Evolutionary conservation across 2,329 filamentous ascomycete species (phyloP), one percentile per base, ranked within the genome.

Genomic region (Colletotrichum zoysiae): DNA sequence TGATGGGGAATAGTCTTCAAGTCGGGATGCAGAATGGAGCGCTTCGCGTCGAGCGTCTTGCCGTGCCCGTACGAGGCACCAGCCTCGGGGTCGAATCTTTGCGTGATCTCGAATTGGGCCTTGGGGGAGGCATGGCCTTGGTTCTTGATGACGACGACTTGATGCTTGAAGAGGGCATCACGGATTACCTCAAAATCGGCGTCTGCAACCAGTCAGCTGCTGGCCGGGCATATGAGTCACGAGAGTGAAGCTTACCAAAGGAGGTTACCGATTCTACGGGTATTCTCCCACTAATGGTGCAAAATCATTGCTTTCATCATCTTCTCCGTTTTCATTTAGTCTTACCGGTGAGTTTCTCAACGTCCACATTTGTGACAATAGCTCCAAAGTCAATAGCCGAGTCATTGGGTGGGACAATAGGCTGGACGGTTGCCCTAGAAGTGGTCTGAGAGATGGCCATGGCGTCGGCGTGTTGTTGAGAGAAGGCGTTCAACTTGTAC

Each of bases 1-100:
- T 95, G 93, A 76, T 93, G 90, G 0, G 93, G 92, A 53, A 95
- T 89, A 0, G 93, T 95, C 83, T 95, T 94, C 23, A 95, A 85
- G 76, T 95, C 93, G 0, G 93, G 93, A 78, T 95, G 92, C 23
- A 95, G 86, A 76, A 95, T 90, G 67, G 85, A 88, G 61, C 86
- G 87, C 79, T 87, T 86, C 35, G 83, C 83, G 76, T 94, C 92
- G 59, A 93, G 84, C 0, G 91, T 93, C 81, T 92, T 93, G 78
- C 92, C 93, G 78, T 95, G 93, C 20, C 93, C 93, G 80, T 95
- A 95, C 18, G 86, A 87, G 18, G 86, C 85, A 1, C 86, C 86
- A 7, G 88, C 87, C 3, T 84, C 77, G 0, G 92, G 92, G 76
- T 95, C 93, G 80, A 95, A 95, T 67, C 88, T 88, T 62, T 88